Conservation (phyloP, 1,139 yeast genomes). For the Scheffersomyces lignicola region DNA sequence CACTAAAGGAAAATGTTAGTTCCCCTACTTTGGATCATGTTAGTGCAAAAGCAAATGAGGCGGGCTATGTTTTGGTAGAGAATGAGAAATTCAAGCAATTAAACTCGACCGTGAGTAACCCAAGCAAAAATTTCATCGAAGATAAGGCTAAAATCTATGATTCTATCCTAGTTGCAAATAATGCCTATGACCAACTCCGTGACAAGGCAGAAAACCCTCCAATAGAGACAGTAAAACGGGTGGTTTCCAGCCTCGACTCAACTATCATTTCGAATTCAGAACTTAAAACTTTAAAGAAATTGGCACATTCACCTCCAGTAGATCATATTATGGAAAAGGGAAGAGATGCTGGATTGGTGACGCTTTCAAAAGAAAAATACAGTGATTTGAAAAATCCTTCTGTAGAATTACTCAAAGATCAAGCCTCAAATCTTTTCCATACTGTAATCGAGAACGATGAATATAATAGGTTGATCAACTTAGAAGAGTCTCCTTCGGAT, state of each 20-base stretch:
- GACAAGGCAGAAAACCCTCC: conserved; percentile 11
- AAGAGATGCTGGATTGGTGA: conserved; percentile 13
- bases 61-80: conserved; percentile 19
- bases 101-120: conserved; percentile 18
- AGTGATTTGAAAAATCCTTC: conserved; percentile 22
- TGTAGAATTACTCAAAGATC: conserved; percentile 19
- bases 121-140: conserved; percentile 12
- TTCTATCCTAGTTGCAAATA: conserved; percentile 11
- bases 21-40: conserved; percentile 16
- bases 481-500: conserved; percentile 20
- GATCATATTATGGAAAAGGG: conserved; percentile 15
- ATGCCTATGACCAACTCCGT: conserved; percentile 12
- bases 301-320: conserved; percentile 18
- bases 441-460: conserved; percentile 13
- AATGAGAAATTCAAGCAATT: conserved; percentile 16
- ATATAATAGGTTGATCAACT: conserved; percentile 15
- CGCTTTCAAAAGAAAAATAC: conserved; percentile 18
- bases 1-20: conserved; percentile 8
- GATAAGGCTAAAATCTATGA: conserved; percentile 14
- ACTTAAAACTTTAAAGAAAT: conserved; percentile 12
- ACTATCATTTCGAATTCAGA: conserved; percentile 13
- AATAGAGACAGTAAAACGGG: conserved; percentile 7
- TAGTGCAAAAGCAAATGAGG: conserved; percentile 8
- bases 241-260: conserved; percentile 10
- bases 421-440: conserved; percentile 16